Evolutionary conservation across 768 basidiomycete species (phyloP).

Genomic region (Termitomyces sp.): DNA sequence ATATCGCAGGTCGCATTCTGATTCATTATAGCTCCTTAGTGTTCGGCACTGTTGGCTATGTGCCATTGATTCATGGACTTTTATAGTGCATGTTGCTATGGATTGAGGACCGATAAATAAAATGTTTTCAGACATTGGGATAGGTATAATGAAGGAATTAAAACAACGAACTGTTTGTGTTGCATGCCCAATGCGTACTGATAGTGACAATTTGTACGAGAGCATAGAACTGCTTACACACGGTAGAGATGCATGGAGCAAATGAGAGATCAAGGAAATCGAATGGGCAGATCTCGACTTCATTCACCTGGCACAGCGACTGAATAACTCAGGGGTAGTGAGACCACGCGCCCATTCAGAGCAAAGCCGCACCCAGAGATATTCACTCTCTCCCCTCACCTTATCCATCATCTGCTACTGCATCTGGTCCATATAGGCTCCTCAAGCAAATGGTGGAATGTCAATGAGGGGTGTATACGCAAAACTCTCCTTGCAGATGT

Average conservation of each 20-base stretch:
- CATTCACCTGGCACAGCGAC: not conserved
- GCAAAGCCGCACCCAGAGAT: slow-evolving; percentile 8
- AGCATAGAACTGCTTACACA: not conserved
- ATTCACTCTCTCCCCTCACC: slow-evolving; percentile 12
- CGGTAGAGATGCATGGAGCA: not conserved
- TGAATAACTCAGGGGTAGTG: slow-evolving; percentile 15
- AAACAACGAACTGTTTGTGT: not conserved
- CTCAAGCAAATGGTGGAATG: not conserved
- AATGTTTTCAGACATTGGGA: not conserved
- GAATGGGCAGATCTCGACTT: not conserved
- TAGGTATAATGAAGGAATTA: not conserved
- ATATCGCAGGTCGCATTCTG: no score
- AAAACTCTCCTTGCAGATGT: not conserved
- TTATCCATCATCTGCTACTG: slow-evolving; percentile 10
- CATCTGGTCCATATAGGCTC: not conserved
- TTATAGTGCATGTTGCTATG: no score
- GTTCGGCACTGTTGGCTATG: no score
- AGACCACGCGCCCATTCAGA: slow-evolving; percentile 12
- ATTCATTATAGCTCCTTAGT: no score
- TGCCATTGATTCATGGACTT: no score
- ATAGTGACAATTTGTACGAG: not conserved
- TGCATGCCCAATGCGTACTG: not conserved
- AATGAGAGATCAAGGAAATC: not conserved
- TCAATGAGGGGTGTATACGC: not conserved
- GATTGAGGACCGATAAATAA: not conserved